These are phyloP conservation scores for Solanum sejunctum DNA, from an alignment of 257 asterid species.

Conservation along the genomic window DNA sequence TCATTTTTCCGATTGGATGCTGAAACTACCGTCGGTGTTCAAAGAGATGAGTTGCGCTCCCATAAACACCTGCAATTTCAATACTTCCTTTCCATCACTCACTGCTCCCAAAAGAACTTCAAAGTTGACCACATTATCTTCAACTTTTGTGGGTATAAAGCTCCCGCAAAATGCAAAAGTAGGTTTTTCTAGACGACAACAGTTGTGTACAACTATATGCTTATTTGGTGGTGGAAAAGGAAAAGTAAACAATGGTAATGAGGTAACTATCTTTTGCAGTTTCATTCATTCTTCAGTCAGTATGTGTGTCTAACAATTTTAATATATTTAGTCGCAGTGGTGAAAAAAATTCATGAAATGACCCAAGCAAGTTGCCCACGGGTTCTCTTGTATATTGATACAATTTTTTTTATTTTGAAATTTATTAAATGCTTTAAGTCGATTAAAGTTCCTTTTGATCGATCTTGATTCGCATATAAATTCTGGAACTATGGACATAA, in stretches of 20 bases:
- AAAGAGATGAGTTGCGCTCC: slow-evolving; percentile 28
- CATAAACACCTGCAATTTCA: slow-evolving; percentile 15
- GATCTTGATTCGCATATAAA: too few relatives aligned
- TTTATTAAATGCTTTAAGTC: neutral
- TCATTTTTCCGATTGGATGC: neutral
- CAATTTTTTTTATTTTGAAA: neutral
- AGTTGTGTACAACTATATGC: slow-evolving; percentile 27
- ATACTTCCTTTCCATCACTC: neutral
- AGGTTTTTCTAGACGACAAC: slow-evolving; percentile 6
- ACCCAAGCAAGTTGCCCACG: neutral
- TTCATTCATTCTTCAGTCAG: neutral
- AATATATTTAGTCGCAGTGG: neutral
- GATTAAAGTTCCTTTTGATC: too few relatives aligned
- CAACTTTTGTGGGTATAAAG: slow-evolving; percentile 16
- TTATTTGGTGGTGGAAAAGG: slow-evolving; percentile 57
- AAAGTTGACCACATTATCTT: neutral
- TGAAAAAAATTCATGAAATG: neutral
- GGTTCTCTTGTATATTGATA: neutral
- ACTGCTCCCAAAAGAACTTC: slow-evolving; percentile 14
- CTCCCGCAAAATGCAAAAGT: slow-evolving; percentile 14
- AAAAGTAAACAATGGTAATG: slow-evolving; percentile 30
- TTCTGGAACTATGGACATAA: too few relatives aligned
- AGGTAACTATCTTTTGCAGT: slow-evolving; percentile 26
- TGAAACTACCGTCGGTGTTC: neutral
- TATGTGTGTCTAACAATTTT: neutral